Base-by-base conservation (phyloP, 768 basidiomycete species). In the Holtermanniella nyarrowii region DNA sequence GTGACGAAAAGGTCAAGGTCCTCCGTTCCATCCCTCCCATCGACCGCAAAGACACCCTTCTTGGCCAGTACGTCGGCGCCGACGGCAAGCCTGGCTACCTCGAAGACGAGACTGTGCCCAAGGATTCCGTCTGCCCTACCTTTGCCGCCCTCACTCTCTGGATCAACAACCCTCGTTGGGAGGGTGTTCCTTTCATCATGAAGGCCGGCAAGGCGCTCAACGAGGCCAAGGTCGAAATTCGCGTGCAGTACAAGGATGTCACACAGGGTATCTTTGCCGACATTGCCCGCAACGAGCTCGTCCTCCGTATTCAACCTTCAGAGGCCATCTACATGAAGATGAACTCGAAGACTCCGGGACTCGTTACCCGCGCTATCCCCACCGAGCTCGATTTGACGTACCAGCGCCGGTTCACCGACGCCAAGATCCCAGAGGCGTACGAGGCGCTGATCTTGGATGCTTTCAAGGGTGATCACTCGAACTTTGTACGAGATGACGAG, bases 1-100 rank as follows among this genome's bases (percentile, higher is more conserved):
- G 93, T 49, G 89, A 97, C 68, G 95, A 99, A 75, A 99, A 99
- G 85, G 93, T 96, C 73, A 99, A 99, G 77, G 88, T 96, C 22
- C 79, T 99, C 46, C 85, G 91, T 27, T 79, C 81, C 44, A 96
- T 99, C 64, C 83, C 87, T 46, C 81, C 91, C 12, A 82, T 97
- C 62, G 76, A 79, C 59, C 74, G 73, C 27, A 73, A 77, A 49
- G 90, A 97, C 64, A 83, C 83, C 26, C 82, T 99, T 44, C 81
- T 99, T 48, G 93, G 95, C 10, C 93, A 99, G 73, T 99, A 99
- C 70, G 85, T 87, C 46, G 76, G 77, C 27, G 84, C 84, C 23
- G 62, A 62, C 45, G 70, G 65, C 55, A 95, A 96, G 73, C 91
- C 95, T n/a, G 93, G 93, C n/a, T 97, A 99, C 72, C 82, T 95